Percentiles rank a stretch among this genome's conserved stretches.
These are phyloP conservation scores for Melastoma candidum DNA, from an alignment of 441 rosid species.

Conservation along the genomic window DNA sequence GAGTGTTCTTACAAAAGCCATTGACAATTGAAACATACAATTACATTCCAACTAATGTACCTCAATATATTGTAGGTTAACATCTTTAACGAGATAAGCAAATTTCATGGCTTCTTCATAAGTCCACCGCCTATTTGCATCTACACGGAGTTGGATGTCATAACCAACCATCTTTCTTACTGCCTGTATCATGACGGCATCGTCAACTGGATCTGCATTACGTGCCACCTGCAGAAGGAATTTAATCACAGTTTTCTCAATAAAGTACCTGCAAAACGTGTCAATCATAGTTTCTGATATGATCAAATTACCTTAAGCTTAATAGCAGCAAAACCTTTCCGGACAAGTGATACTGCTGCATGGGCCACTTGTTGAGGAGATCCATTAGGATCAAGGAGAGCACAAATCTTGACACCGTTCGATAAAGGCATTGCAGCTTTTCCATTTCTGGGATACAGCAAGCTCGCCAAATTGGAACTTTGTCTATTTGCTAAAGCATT, in stretches of 20 bases:
- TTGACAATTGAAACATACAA: too few relatives aligned
- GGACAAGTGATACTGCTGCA: slow-evolving; percentile 56
- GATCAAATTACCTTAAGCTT: slow-evolving; percentile 70
- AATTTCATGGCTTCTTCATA: slow-evolving; percentile 72
- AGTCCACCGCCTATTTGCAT: slow-evolving; percentile 87
- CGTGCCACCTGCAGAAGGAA: slow-evolving; percentile 66
- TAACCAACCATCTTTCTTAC: slow-evolving; percentile 65
- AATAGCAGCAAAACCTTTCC: slow-evolving; percentile 76
- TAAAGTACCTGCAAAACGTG: not conserved
- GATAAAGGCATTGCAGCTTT: slow-evolving; percentile 30
- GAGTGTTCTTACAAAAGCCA: too few relatives aligned
- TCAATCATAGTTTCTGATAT: slow-evolving; percentile 6
- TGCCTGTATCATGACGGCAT: slow-evolving; percentile 75
- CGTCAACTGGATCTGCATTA: slow-evolving; percentile 50
- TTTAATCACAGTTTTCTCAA: slow-evolving; percentile 3
- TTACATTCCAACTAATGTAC: slow-evolving; percentile 20
- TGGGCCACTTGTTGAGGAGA: slow-evolving; percentile 65
- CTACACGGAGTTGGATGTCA: slow-evolving; percentile 69
- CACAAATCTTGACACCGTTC: slow-evolving; percentile 57
- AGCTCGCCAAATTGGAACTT: slow-evolving; percentile 43
- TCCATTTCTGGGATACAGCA: slow-evolving; percentile 33
- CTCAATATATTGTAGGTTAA: slow-evolving; percentile 84
- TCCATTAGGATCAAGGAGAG: slow-evolving; percentile 74
- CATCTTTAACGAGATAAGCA: slow-evolving; percentile 54
- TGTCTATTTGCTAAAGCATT: slow-evolving; percentile 58